These are phyloP conservation scores for Casuarina equisetifolia DNA, from an alignment of 306 rosid genomes.

Conservation along the genomic window DNA sequence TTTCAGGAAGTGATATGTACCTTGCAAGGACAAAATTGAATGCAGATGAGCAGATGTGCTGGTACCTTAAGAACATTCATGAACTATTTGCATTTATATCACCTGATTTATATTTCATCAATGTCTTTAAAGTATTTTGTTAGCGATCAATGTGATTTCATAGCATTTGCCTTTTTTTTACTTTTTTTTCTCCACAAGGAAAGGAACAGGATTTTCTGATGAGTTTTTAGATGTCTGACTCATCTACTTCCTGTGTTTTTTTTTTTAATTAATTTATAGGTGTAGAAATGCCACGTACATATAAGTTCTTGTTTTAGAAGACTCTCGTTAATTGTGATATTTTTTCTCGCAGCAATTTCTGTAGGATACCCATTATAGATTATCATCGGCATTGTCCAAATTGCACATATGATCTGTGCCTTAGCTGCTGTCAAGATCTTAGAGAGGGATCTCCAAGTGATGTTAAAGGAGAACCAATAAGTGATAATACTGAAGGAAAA, in stretches of 20 bases:
- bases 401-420: slow-evolving; percentile 85
- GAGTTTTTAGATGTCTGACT: slow-evolving; percentile 11
- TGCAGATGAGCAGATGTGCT: slow-evolving; percentile 99
- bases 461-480: slow-evolving; percentile 22
- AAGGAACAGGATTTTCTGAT: slow-evolving; percentile 7
- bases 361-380: slow-evolving; percentile 93
- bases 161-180: not conserved
- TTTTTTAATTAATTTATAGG: slow-evolving; percentile 14
- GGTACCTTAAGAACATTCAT: slow-evolving; percentile 46
- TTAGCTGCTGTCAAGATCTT: slow-evolving; percentile 85
- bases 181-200: slow-evolving; percentile 8
- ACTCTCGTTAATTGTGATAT: slow-evolving; percentile 26
- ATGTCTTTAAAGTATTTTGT: not conserved
- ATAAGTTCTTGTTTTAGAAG: slow-evolving; percentile 5
- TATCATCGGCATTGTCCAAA: slow-evolving; percentile 87
- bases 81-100: not conserved
- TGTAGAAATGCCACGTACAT: not conserved
- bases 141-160: not conserved
- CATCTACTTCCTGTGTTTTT: not conserved
- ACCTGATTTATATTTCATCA: not conserved
- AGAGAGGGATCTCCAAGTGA: slow-evolving; percentile 52
- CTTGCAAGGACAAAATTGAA: slow-evolving; percentile 83
- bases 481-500: slow-evolving; percentile 18
- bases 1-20: slow-evolving; percentile 71
- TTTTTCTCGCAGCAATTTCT: slow-evolving; percentile 72